Evolutionary conservation across 108 stramenopile species (phyloP).

Genomic region (Mediolabrus comicus): DNA sequence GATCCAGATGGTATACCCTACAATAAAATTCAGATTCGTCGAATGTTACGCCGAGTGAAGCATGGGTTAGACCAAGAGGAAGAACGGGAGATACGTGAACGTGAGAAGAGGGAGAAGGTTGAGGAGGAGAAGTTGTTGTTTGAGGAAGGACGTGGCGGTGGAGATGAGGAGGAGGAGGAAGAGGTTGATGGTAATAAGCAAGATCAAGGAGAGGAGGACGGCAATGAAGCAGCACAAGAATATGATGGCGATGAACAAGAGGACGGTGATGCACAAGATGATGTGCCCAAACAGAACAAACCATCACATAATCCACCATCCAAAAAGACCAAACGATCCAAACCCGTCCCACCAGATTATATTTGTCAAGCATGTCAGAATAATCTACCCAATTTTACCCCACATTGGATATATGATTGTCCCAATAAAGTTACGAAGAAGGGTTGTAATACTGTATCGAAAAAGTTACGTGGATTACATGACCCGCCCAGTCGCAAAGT

Average conservation of each 20-base stretch:
- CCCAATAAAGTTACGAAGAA: conserved; percentile 66
- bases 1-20: conserved; percentile 60
- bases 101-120: conserved; percentile 59
- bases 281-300: neutral
- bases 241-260: conserved; percentile 20
- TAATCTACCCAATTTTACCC: conserved; percentile 37
- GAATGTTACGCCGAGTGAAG: conserved; percentile 85
- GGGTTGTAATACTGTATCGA: conserved; percentile 69
- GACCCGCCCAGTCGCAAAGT: conserved; percentile 76
- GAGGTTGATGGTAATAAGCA: conserved; percentile 15
- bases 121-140: conserved; percentile 51
- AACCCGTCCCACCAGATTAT: conserved; percentile 82
- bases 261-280: conserved; percentile 15
- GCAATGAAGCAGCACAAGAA: conserved; percentile 15
- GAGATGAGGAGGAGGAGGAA: conserved; percentile 28
- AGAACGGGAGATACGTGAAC: conserved; percentile 57
- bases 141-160: neutral
- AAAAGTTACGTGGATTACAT: conserved; percentile 63
- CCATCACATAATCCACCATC: conserved; percentile 18
- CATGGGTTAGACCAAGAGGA: conserved; percentile 70
- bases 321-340: conserved; percentile 72
- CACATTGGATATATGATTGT: conserved; percentile 92
- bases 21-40: conserved; percentile 79
- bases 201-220: too few relatives aligned
- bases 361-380: conserved; percentile 84